phyloP scores from a whole-genome alignment of 176 grass and related monocot genomes.

The Miscanthus lutarioriparius region DNA sequence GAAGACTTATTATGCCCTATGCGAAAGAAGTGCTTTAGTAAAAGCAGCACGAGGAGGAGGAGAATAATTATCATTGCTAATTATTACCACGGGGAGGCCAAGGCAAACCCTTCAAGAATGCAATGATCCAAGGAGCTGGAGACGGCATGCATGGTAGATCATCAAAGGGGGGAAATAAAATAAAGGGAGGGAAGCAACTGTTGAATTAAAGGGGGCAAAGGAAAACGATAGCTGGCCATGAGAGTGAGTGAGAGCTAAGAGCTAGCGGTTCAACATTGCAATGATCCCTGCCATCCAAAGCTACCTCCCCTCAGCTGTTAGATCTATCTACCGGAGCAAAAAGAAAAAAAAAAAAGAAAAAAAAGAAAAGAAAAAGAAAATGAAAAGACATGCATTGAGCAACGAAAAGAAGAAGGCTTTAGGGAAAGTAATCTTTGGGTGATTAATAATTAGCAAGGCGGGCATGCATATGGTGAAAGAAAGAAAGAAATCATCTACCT shows the following conservation, averaged over 20 bases:
- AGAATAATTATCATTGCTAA: conserved; percentile 31
- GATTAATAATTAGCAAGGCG: conserved; percentile 13
- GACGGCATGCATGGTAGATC: conserved; percentile 23
- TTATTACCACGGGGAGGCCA: conserved; percentile 14
- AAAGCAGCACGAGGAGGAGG: not conserved
- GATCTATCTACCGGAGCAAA: not conserved
- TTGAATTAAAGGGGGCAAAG: not conserved
- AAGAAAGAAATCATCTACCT: too few species aligned
- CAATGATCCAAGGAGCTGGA: conserved; percentile 46
- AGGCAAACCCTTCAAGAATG: conserved; percentile 43
- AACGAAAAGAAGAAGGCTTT: conserved; percentile 37
- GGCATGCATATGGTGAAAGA: not conserved
- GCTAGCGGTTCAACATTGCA: conserved; percentile 44
- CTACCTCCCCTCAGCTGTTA: conserved; percentile 14
- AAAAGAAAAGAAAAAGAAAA: not conserved
- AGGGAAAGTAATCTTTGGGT: conserved; percentile 40
- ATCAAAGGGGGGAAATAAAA: conserved; percentile 2
- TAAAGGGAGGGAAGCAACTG: not conserved
- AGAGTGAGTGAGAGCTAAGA: not conserved
- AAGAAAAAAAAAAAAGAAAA: not conserved
- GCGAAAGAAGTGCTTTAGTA: conserved; percentile 24
- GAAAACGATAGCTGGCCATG: conserved; percentile 13
- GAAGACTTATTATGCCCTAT: conserved; percentile 21
- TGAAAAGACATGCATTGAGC: not conserved
- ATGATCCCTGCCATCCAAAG: conserved; percentile 56